Base-by-base conservation (phyloP, 768 basidiomycete species). In the Gloeostereum incarnatum region DNA sequence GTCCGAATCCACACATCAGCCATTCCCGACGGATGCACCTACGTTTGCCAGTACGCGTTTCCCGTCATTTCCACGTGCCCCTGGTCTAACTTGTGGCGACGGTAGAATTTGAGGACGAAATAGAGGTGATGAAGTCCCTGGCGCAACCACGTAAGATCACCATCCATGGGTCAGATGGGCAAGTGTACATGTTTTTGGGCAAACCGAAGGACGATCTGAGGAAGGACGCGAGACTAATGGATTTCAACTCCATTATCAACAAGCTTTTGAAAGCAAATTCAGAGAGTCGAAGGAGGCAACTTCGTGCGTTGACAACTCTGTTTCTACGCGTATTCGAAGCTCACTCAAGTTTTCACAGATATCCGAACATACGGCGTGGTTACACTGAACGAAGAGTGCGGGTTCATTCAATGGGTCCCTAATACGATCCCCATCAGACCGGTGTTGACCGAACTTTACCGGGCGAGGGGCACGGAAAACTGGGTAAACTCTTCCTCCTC, bases 311-410 rank as follows among this genome's bases (percentile, higher is more conserved):
- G 4, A n/a, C n/a, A n/a, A n/a, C n/a, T n/a, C n/a, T 17, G 16
- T 36, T 1, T 22, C 32, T 21, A 27, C 24, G 4, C n/a, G 5
- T 6, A 21, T 33, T 7, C 23, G 13, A 26, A 27, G 3, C 20
- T 22, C 35, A 3, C 13, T 25, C 6, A 5, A 21, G 26, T 7
- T 33, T 26, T n/a, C 40, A 47, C 43, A 93, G 94, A 84, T 54
- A 90, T 99, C 41, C 79, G 94, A 18, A 98, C 96, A 2, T 99
- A 98, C 52, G 88, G 91, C n/a, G 91, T 98, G n/a, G 83, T 96
- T 19, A 89, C 93, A 4, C 69, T 99, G 45, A 97, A 96, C 53
- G 94, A 98, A 48, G 91, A 94, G 47, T 97, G 93, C 51, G 96
- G 96, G 0, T 78, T 98, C 35, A 90, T 98, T 40, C 90, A 99